These are phyloP conservation scores for Flaveria ramosissima DNA, from an alignment of 129 eudicot genomes.

Conservation along the genomic window DNA sequence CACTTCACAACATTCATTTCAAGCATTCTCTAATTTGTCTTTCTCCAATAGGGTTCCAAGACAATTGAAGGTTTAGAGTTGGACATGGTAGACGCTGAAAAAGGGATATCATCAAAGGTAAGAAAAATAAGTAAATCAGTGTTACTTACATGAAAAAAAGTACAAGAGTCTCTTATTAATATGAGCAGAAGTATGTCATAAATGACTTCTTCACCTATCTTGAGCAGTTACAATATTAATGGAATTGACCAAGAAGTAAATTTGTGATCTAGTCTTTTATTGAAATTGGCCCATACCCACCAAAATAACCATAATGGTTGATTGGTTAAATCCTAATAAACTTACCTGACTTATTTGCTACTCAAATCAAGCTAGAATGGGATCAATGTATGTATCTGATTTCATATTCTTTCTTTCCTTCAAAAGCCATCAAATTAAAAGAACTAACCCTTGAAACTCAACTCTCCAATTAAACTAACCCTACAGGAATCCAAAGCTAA, in stretches of 20 bases:
- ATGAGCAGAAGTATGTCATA: not conserved
- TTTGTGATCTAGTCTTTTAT: no score
- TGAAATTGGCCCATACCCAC: no score
- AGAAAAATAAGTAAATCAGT: not conserved
- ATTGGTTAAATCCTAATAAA: not conserved
- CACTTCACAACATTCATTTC: not conserved
- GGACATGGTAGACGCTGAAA: not conserved
- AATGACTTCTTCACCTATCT: not conserved
- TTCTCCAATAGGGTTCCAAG: slow-evolving; percentile 30
- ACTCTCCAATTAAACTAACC: no score
- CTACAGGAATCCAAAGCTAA: no score
- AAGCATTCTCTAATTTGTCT: not conserved
- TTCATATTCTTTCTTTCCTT: no score
- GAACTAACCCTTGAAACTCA: no score
- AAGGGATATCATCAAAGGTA: not conserved
- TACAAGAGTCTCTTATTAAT: no score
- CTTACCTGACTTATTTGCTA: no score
- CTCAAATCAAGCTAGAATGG: no score
- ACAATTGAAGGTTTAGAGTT: slow-evolving; percentile 39
- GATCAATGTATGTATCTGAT: no score
- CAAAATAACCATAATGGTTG: not conserved
- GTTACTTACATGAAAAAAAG: not conserved
- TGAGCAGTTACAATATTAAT: not conserved
- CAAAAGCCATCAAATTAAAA: no score
- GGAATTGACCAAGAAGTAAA: not conserved